Evolutionary conservation across 2,329 filamentous ascomycete genomes (phyloP), one percentile per base, ranked within the genome.

Genomic region (Sphaerulina vaccinii): DNA sequence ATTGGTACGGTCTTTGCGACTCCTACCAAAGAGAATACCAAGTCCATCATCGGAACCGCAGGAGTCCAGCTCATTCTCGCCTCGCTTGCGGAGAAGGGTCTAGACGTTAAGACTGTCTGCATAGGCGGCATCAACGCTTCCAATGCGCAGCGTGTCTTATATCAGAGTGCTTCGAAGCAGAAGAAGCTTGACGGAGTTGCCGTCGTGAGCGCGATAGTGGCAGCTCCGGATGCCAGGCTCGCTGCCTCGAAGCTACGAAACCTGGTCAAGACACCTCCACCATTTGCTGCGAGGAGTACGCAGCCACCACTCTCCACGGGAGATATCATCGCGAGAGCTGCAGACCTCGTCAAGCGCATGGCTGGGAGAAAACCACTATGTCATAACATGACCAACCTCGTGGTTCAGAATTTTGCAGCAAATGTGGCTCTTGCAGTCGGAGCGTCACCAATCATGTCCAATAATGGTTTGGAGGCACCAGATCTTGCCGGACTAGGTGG

Each of bases 361-460:
- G 81, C 81, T 4, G 68, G 75, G 2, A 76, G 72, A 37, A 85
- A 81, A 51, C 90, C 91, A 0, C 78, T 97, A 18, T 58, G 55
- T 44, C 92, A 97, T 73, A 96, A 96, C 72, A 97, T 97, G 89
- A 97, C 93, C 47, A 97, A 97, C 68, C 79, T 91, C 46, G 92
- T 97, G 0, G 92, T 96, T 18, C 90, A 96, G 65, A 96, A 96
- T 72, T 88, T 97, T 64, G 88, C 91, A 13, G 92, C 93, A 46
- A 96, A 95, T 65, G 86, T 96, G 2, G 90, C 89, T 33, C 79
- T 96, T 13, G 83, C 86, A 27, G 79, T 95, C 46, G 92, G 92
- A 29, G 87, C 88, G 10, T 93, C 87, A 16, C 92, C 92, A 33
- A 96, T 96, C 70, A 97, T 97, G 92, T 85, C 90, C 6, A 91